Base-by-base conservation (phyloP, 805 yeast species). In the Kazachstania bromeliacearum region DNA sequence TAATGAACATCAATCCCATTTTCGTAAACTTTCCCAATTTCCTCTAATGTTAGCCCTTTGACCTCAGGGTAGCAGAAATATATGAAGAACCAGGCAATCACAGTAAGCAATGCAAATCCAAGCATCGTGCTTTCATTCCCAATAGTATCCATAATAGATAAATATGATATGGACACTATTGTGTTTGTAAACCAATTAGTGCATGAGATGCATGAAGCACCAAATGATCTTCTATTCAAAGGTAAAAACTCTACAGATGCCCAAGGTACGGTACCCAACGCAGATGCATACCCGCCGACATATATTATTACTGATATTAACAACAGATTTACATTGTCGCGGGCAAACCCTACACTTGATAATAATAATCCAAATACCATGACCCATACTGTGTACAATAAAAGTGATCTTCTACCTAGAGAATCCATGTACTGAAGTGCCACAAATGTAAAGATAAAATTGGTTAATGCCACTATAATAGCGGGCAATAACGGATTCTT, bases 401-500 rank as follows among this genome's bases (percentile, higher is more conserved):
- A 57, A 51, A 73, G 65, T 4, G 47, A 28, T 31, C 68, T 50
- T 42, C 62, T 65, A 10, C 83, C 83, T 39, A 71, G 46, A 28
- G 54, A 52, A 45, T 76, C 82, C 36, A 75, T 67, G 24, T 62
- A 62, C 28, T 46, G 59, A 42, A 75, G 60, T 8, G 78, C 75
- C 12, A 70, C 66, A 37, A 72, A 65, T 1, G 80, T 75, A 32
- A 75, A 74, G 3, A 60, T 43, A 44, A 75, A 74, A 50, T 76
- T 76, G 18, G 75, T 71, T 13, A 66, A 50, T 36, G 80, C 78
- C 32, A 75, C 66, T 16, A 69, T 50, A 19, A 74, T 70, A 6
- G 79, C 73, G 3, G 77, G 73, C 29, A 67, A 51, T 48, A 75
- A 62, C n/a, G 80, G 76, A 49, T 74, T 70, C 7, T 60, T 47